These are phyloP conservation scores for Parafenestella ontariensis DNA, from an alignment of 2,329 filamentous ascomycete genomes.

Conservation along the genomic window DNA sequence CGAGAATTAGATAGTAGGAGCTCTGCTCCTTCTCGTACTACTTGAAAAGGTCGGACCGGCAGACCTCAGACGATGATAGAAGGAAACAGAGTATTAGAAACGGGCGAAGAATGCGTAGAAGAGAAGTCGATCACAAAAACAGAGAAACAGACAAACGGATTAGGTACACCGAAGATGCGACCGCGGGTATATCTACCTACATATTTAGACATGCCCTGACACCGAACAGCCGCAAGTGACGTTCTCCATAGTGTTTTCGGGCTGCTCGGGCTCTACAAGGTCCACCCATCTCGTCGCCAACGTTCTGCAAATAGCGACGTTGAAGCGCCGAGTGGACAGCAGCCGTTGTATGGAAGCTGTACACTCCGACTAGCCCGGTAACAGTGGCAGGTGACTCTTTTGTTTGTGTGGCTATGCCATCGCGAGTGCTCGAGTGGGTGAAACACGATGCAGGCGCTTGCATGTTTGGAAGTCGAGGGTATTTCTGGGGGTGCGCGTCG, in stretches of 20 bases:
- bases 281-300: constrained; percentile 20
- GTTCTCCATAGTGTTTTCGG: constrained; percentile 12
- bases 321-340: constrained; percentile 44
- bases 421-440: constrained; percentile 30
- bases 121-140: constrained; percentile 1
- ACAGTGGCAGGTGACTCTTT: constrained; percentile 36
- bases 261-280: constrained; percentile 11
- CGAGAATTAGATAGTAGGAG: neutral
- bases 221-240: constrained; percentile 19
- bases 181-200: constrained; percentile 28
- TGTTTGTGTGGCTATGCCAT: constrained; percentile 39
- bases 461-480: constrained; percentile 30
- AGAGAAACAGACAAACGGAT: constrained; percentile 9
- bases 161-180: constrained; percentile 4
- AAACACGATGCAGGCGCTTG: constrained; percentile 42
- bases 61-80: constrained; percentile 7
- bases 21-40: neutral
- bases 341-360: constrained; percentile 28
- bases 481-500: constrained; percentile 17
- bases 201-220: constrained; percentile 12
- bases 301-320: constrained; percentile 40
- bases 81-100: constrained; percentile 6
- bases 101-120: neutral
- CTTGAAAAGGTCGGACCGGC: constrained; percentile 14
- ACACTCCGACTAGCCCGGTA: constrained; percentile 24